Base-by-base conservation (phyloP, 2,329 filamentous ascomycete species). In the Aspergillus caelatus region DNA sequence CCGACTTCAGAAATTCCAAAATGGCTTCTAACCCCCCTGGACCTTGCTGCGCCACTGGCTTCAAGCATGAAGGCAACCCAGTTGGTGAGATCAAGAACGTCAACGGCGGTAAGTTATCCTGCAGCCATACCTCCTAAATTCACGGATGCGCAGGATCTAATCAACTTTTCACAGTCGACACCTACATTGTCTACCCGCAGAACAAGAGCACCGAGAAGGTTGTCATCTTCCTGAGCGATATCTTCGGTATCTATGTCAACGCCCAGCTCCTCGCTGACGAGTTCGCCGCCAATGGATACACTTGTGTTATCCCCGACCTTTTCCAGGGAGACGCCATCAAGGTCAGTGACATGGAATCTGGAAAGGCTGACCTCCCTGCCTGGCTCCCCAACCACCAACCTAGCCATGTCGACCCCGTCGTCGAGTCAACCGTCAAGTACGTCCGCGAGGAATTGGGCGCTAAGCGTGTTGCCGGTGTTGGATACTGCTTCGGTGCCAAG, bases 401-500 rank as follows among this genome's bases (percentile, higher is more conserved):
- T 7, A 71, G 77, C 3, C 70, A 74, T 10, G 81, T 87, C 21
- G 86, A 88, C 67, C 85, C 85, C 6, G 80, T 87, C 62, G 77
- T 86, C 16, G 80, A 82, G 61, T 72, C 77, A 26, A 78, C 79
- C 39, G 77, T 86, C 67, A 85, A 86, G 74, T 82, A 86, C 61
- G 74, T 93, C 59, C 84, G 84, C 64, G 81, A 83, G 58, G 81
- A 86, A 58, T 79, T 82, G 60, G 84, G 85, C 1, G 76, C 85
- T 53, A 86, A 85, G 74, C 86, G 84, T 67, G 78, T 93, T 41
- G 90, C 86, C 1, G 85, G 82, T 16, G 85, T 88, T 0, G 91
- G 91, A 0, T 93, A 93, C 78, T 93, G 91, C 78, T 91, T 93
- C 68, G 91, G 91, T 43, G 90, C 84, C 61, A 91, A 91, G 86